phyloP scores from a whole-genome alignment of 169 alveolate species.

The Cryptosporidium felis region DNA sequence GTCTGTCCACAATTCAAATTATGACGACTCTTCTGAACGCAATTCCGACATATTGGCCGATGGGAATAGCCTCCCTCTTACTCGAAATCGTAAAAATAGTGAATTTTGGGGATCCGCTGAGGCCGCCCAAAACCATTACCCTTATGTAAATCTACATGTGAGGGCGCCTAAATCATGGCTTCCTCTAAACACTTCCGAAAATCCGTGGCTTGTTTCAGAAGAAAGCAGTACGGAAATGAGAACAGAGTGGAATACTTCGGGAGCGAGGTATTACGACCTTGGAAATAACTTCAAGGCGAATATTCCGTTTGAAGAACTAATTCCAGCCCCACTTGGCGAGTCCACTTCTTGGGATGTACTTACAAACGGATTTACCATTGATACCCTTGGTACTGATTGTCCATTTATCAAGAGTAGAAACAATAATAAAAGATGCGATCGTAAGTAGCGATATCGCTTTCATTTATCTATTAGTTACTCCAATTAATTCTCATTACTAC shows the following conservation, averaged over 20 bases:
- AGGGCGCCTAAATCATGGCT: no score
- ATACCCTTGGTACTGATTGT: neutral
- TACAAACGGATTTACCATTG: neutral
- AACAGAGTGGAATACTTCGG: no score
- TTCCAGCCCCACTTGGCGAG: neutral
- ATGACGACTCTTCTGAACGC: conserved; percentile 20
- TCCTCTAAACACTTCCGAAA: no score
- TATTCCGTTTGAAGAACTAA: neutral
- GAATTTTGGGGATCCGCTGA: no score
- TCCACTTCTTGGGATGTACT: neutral
- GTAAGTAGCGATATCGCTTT: no score
- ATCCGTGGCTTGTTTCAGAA: no score
- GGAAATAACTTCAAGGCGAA: neutral
- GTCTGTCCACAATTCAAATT: neutral
- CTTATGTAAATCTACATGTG: neutral
- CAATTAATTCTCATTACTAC: no score
- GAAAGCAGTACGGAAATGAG: no score
- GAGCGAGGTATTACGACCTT: neutral
- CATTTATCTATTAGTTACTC: no score
- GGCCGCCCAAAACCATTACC: neutral
- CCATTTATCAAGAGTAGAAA: neutral
- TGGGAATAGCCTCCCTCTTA: neutral
- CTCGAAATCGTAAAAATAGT: neutral
- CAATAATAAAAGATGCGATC: neutral
- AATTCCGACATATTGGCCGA: neutral